Evolutionary conservation across 768 basidiomycete species (phyloP).

Genomic region (Kwoniella dendrophila): DNA sequence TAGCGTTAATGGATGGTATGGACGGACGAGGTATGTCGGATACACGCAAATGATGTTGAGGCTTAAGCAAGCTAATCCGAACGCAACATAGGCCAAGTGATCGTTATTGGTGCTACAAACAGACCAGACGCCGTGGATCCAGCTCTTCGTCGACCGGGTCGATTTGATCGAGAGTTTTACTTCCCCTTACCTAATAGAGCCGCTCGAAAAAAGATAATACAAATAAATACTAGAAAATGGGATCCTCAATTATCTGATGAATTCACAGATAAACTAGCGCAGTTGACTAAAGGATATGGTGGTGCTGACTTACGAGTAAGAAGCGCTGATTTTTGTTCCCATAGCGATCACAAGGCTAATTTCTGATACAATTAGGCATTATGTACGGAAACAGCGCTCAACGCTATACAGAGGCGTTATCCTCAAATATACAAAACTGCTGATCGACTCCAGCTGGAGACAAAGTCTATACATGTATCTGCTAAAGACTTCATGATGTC

Average conservation of each 20-base stretch:
- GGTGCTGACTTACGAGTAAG: constrained; percentile 92
- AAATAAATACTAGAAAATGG: constrained; percentile 90
- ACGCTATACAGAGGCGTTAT: constrained; percentile 92
- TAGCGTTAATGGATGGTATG: constrained; percentile 99
- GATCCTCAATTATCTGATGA: constrained; percentile 71
- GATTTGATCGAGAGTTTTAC: constrained; percentile 98
- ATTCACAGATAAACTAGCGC: constrained; percentile 70
- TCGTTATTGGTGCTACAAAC: constrained; percentile 98
- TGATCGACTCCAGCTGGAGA: constrained; percentile 79
- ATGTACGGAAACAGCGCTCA: constrained; percentile 94
- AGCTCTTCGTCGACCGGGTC: constrained; percentile 85
- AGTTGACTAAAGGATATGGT: constrained; percentile 93
- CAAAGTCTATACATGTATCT: constrained; percentile 79
- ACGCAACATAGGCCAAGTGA: constrained; percentile 69
- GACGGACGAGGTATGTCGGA: constrained; percentile 71
- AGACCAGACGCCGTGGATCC: constrained; percentile 97
- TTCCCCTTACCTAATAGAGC: constrained; percentile 84
- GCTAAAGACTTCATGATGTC: constrained; percentile 96
- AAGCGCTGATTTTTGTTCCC: no score
- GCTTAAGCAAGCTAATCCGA: neutral
- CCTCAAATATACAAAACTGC: constrained; percentile 95
- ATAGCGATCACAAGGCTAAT: no score
- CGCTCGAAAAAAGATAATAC: constrained; percentile 83
- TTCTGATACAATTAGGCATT: constrained; percentile 81
- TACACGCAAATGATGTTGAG: neutral